Conservation (phyloP, 176 grass and related monocot species). For the Thalia dealbata region DNA sequence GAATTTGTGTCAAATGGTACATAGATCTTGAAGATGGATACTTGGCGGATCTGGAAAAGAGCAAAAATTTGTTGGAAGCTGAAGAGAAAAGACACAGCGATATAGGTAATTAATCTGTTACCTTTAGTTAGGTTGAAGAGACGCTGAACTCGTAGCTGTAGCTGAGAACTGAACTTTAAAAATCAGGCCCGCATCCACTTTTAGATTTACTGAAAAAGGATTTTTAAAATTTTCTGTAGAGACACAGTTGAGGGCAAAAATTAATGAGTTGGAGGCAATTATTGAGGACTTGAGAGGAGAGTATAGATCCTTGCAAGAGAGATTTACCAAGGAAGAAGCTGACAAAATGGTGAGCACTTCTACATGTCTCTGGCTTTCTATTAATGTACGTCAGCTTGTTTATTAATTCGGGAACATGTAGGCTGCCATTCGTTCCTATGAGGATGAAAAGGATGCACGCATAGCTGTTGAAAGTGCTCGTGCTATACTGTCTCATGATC, state of each 20-base stretch:
- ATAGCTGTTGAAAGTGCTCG: conserved; percentile 34
- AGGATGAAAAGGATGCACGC: conserved; percentile 50
- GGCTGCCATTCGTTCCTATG: conserved; percentile 40
- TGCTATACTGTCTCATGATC: conserved; percentile 32
- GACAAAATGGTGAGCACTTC: conserved; percentile 39
- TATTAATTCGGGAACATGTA: conserved; percentile 16
- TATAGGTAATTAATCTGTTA: conserved; percentile 37
- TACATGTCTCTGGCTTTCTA: background rate
- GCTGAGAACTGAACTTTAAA: background rate
- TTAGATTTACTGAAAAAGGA: background rate
- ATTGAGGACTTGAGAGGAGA: conserved; percentile 34
- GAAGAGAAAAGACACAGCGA: conserved; percentile 44
- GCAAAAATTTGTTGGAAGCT: conserved; percentile 29
- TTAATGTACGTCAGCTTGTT: background rate
- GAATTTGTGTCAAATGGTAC: conserved; percentile 54
- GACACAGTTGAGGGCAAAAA: conserved; percentile 33
- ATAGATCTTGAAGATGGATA: conserved; percentile 58
- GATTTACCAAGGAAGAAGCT: conserved; percentile 45
- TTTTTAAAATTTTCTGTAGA: conserved; percentile 22
- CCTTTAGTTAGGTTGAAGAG: background rate
- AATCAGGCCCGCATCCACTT: background rate
- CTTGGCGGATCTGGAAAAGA: conserved; percentile 58
- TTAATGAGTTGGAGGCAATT: conserved; percentile 32
- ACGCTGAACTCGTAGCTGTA: background rate
- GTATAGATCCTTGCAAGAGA: conserved; percentile 38